These are phyloP conservation scores for Acacia acuminata DNA, from an alignment of 306 rosid genomes.

Conservation along the genomic window DNA sequence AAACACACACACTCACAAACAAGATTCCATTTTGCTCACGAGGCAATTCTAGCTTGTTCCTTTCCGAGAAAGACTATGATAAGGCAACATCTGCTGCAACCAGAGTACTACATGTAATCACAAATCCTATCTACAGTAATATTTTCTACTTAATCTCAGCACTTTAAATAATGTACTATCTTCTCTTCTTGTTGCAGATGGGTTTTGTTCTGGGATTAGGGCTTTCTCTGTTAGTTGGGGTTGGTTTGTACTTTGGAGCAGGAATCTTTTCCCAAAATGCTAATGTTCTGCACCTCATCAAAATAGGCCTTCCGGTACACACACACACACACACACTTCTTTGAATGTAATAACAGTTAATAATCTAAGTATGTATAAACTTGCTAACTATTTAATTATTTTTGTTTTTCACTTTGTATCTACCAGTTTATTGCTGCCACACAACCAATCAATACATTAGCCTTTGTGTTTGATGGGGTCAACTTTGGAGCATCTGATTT, in stretches of 20 bases:
- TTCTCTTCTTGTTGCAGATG: conserved; percentile 47
- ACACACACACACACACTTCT: neutral
- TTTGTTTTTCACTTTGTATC: neutral
- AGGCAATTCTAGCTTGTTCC: conserved; percentile 88
- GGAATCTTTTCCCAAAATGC: conserved; percentile 67
- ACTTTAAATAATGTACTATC: neutral
- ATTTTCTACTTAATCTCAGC: neutral
- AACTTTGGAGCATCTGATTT: conserved; percentile 97
- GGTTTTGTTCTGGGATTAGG: conserved; percentile 70
- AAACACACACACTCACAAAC: neutral
- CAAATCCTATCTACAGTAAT: neutral
- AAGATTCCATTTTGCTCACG: neutral
- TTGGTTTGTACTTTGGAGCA: conserved; percentile 80
- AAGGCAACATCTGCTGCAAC: conserved; percentile 61
- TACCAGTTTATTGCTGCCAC: conserved; percentile 89
- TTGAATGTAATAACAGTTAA: neutral
- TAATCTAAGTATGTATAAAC: neutral
- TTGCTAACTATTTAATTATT: neutral
- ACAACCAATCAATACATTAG: conserved; percentile 82
- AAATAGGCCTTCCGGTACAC: conserved; percentile 68
- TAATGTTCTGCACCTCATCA: conserved; percentile 65
- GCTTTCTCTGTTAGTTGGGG: conserved; percentile 63
- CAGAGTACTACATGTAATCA: conserved; percentile 61
- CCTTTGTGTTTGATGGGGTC: conserved; percentile 94
- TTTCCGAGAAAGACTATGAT: conserved; percentile 74